phyloP scores from a whole-genome alignment of 805 yeast species.

The Sugiyamaella marilandica region DNA sequence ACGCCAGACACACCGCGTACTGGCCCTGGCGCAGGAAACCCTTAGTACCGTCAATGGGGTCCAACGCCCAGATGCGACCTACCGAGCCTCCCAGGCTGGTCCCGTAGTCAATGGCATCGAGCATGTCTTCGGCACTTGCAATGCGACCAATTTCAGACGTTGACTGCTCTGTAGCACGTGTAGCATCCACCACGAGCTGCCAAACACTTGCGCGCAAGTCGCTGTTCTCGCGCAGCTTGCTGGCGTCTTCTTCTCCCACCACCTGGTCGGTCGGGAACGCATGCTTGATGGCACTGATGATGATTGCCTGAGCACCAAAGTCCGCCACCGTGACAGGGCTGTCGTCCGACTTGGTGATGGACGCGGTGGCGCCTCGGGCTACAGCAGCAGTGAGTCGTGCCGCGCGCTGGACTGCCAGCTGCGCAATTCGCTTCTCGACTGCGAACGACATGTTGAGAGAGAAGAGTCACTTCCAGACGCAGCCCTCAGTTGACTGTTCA shows the following conservation, averaged over 20 bases:
- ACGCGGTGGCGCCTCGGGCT: constrained; percentile 29
- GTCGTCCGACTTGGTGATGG: constrained; percentile 75
- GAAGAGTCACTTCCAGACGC: not conserved
- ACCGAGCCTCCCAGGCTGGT: constrained; percentile 68
- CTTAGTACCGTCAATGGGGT: constrained; percentile 97
- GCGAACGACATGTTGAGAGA: constrained; percentile 37
- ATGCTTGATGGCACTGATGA: constrained; percentile 72
- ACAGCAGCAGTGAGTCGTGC: constrained; percentile 67
- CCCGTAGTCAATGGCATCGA: constrained; percentile 72
- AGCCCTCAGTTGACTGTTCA: not conserved
- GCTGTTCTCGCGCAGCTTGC: constrained; percentile 50
- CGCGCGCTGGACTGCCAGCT: constrained; percentile 87
- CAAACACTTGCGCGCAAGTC: constrained; percentile 53
- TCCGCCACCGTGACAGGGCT: constrained; percentile 96
- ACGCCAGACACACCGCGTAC: constrained; percentile 90
- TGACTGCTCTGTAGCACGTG: constrained; percentile 36
- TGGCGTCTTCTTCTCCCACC: constrained; percentile 93
- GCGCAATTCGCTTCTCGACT: constrained; percentile 73
- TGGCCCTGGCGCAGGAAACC: constrained; percentile 96
- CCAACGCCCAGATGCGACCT: constrained; percentile 94
- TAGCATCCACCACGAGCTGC: constrained; percentile 52
- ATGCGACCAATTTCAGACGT: constrained; percentile 26
- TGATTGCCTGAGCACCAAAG: constrained; percentile 91
- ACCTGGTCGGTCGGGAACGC: constrained; percentile 82
- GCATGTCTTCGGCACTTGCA: constrained; percentile 44